These are phyloP conservation scores for Leptographium flavum DNA, from an alignment of 2,329 filamentous ascomycete species.

Conservation along the genomic window DNA sequence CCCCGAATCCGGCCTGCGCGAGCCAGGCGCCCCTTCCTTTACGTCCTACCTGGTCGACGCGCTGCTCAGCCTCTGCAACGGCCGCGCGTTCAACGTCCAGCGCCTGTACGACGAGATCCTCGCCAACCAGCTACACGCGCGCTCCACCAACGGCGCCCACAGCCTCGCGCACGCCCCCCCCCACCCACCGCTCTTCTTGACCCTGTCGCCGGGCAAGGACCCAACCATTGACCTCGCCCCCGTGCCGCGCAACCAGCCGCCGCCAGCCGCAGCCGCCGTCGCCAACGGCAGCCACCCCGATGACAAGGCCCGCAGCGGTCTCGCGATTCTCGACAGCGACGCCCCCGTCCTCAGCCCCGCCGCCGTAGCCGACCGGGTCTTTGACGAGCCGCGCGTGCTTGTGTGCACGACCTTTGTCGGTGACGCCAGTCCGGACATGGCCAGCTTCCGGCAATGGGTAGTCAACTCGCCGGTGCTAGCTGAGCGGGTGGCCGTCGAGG, in stretches of 20 bases:
- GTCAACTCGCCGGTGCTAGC: constrained; percentile 41
- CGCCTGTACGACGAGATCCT: constrained; percentile 42
- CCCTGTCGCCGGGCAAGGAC: constrained; percentile 37
- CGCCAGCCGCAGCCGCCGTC: constrained; percentile 12
- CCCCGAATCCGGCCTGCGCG: constrained; percentile 32
- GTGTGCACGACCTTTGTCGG: constrained; percentile 55
- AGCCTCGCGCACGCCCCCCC: constrained; percentile 20
- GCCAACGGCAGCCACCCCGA: background rate
- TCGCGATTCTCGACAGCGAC: constrained; percentile 13
- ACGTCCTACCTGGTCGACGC: constrained; percentile 42
- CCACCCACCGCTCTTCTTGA: constrained; percentile 36
- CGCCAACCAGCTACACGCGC: constrained; percentile 27
- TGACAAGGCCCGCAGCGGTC: constrained; percentile 11
- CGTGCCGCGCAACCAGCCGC: constrained; percentile 19
- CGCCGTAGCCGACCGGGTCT: constrained; percentile 38
- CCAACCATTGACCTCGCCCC: constrained; percentile 39
- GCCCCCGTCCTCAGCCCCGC: constrained; percentile 32
- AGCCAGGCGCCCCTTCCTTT: constrained; percentile 37
- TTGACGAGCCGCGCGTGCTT: constrained; percentile 48
- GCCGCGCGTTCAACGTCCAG: constrained; percentile 41
- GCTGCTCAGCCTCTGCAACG: constrained; percentile 35
- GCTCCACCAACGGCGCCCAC: constrained; percentile 24
- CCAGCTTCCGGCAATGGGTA: constrained; percentile 53
- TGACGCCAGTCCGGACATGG: constrained; percentile 51
- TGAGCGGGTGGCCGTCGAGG: constrained; percentile 47